A percentile compares a stretch with the other conserved stretches of the same genome.
Conservation (phyloP, 1,284 basidiomycete species). For the Malassezia slooffiae region DNA sequence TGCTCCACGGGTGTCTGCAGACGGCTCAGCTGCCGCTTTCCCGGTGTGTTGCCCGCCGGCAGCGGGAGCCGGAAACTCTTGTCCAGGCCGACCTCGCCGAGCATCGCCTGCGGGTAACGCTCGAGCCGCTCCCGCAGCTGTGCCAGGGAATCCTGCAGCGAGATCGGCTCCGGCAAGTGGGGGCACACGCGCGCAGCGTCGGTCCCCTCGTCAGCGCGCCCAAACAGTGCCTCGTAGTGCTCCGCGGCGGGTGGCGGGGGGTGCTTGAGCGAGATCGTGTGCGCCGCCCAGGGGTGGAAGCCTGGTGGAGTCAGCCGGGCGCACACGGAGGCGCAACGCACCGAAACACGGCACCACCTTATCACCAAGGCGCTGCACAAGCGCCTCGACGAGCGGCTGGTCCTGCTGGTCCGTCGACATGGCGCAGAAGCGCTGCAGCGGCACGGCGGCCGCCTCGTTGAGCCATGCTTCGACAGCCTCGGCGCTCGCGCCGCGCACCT, state of each 20-base stretch:
- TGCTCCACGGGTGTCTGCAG: slow-evolving; percentile 35
- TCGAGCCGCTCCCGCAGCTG: slow-evolving; percentile 20
- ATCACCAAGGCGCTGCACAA: slow-evolving; percentile 10
- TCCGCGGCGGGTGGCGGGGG: slow-evolving; percentile 14
- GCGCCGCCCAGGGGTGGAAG: slow-evolving; percentile 38
- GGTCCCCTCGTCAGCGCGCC: neutral
- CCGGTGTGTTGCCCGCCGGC: neutral
- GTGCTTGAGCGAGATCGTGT: slow-evolving; percentile 27
- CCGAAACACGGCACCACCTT: slow-evolving; percentile 29
- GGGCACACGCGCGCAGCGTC: slow-evolving; percentile 17
- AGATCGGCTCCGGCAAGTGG: slow-evolving; percentile 25
- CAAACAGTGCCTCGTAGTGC: slow-evolving; percentile 28
- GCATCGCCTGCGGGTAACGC: slow-evolving; percentile 23
- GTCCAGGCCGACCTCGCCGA: slow-evolving; percentile 42
- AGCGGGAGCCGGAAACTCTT: slow-evolving; percentile 32
- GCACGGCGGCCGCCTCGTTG: slow-evolving; percentile 4
- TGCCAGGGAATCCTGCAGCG: slow-evolving; percentile 17
- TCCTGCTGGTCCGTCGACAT: slow-evolving; percentile 37
- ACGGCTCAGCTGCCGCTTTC: slow-evolving; percentile 17
- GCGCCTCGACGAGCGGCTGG: slow-evolving; percentile 25
- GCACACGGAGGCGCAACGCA: neutral
- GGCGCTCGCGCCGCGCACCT: slow-evolving; percentile 17
- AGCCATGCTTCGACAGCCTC: slow-evolving; percentile 16
- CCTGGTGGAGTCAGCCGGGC: slow-evolving; percentile 12
- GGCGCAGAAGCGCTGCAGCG: slow-evolving; percentile 19